These are phyloP conservation scores for Leccinum subtestaceum DNA, from an alignment of 768 basidiomycete genomes.

Conservation along the genomic window DNA sequence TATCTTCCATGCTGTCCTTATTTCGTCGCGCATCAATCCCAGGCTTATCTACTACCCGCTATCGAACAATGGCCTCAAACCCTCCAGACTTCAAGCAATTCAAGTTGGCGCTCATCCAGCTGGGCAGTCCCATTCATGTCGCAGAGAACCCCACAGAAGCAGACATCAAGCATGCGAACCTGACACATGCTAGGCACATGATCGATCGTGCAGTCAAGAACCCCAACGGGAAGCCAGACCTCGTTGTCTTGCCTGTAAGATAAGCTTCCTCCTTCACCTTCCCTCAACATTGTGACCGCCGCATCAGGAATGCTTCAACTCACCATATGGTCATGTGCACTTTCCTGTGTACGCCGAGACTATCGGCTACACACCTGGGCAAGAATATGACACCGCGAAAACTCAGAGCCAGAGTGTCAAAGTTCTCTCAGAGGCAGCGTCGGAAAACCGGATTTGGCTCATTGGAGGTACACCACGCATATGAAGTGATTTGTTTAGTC, in stretches of 20 bases:
- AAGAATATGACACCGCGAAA: constrained; percentile 52
- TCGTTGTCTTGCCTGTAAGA: constrained; percentile 82
- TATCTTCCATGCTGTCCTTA: constrained; percentile 14
- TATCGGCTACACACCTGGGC: constrained; percentile 59
- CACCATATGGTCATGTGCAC: constrained; percentile 74
- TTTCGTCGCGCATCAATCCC: constrained; percentile 9
- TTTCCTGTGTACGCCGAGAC: constrained; percentile 84
- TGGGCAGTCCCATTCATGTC: constrained; percentile 63
- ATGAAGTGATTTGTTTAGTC: not conserved
- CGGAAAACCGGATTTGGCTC: constrained; percentile 79
- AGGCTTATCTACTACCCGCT: not conserved
- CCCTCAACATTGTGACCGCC: not conserved
- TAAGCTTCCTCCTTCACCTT: not conserved
- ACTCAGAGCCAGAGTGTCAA: constrained; percentile 73
- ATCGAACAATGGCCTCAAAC: constrained; percentile 26
- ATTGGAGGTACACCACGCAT: constrained; percentile 68
- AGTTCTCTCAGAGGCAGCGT: constrained; percentile 80
- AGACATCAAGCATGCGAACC: constrained; percentile 63
- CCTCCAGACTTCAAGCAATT: constrained; percentile 62
- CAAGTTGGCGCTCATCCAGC: constrained; percentile 85
- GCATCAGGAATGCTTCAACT: constrained; percentile 82
- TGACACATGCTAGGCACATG: constrained; percentile 79
- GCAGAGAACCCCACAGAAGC: constrained; percentile 28
- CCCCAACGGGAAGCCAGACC: constrained; percentile 53
- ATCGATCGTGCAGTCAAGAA: constrained; percentile 64